phyloP scores from a whole-genome alignment of 1,139 yeast species.

The Saccharomyces hybrid region DNA sequence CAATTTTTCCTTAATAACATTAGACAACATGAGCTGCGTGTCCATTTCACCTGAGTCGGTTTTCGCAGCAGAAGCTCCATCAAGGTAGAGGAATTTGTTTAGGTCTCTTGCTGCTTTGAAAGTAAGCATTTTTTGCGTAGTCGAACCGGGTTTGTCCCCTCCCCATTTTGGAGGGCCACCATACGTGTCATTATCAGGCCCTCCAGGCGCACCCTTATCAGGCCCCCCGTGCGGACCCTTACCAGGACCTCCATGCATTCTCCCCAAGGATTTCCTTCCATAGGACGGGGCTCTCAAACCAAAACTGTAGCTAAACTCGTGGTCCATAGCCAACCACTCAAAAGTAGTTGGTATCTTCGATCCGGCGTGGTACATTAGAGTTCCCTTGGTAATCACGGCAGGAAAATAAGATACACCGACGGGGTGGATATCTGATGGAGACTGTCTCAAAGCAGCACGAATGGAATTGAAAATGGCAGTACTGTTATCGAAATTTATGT shows the following conservation, averaged over 20 bases:
- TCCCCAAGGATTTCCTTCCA: conserved; percentile 16
- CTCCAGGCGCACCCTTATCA: too few species aligned
- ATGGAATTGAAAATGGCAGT: conserved; percentile 47
- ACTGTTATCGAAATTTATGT: conserved; percentile 41
- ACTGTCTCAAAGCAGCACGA: conserved; percentile 40
- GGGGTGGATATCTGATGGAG: conserved; percentile 32
- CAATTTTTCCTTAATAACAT: too few species aligned
- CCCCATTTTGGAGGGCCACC: too few species aligned
- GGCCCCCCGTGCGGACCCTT: background rate
- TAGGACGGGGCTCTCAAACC: conserved; percentile 22
- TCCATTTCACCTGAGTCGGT: too few species aligned
- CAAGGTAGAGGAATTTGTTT: too few species aligned
- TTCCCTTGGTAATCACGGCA: conserved; percentile 48
- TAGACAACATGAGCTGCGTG: too few species aligned
- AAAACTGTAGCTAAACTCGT: conserved; percentile 47
- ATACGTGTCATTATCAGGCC: too few species aligned
- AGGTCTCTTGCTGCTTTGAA: too few species aligned
- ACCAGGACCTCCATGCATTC: conserved; percentile 3
- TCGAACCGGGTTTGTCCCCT: too few species aligned
- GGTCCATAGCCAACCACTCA: conserved; percentile 39
- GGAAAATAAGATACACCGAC: conserved; percentile 51
- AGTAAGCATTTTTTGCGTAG: too few species aligned
- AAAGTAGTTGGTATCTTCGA: conserved; percentile 33
- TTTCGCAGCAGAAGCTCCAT: too few species aligned
- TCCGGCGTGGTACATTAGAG: conserved; percentile 43